These are phyloP conservation scores for Euphorbia tirucalli DNA, from an alignment of 345 rosid genomes.

Conservation along the genomic window DNA sequence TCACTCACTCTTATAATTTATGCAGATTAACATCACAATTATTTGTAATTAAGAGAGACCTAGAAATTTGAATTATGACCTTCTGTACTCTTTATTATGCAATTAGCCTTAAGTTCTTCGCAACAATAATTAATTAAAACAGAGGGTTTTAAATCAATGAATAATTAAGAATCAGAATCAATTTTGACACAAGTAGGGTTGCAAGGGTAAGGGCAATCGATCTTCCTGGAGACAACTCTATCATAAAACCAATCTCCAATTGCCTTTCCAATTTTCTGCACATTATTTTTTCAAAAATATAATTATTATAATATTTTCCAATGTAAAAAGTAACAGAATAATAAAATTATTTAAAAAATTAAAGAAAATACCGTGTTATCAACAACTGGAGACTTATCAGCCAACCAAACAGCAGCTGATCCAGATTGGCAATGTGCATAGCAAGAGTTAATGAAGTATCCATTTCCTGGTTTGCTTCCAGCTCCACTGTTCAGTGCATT, in stretches of 20 bases:
- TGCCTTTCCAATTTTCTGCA: conserved; percentile 40
- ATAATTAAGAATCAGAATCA: conserved; percentile 28
- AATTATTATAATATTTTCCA: neutral
- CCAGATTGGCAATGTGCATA: conserved; percentile 34
- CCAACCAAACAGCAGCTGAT: conserved; percentile 15
- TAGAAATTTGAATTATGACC: no score
- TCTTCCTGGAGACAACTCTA: conserved; percentile 16
- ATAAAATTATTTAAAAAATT: no score
- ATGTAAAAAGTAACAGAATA: neutral
- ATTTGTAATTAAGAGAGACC: no score
- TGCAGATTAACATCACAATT: no score
- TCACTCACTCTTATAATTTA: no score
- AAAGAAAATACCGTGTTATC: conserved; percentile 13
- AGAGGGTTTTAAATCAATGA: neutral
- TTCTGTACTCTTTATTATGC: neutral
- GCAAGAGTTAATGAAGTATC: conserved; percentile 25
- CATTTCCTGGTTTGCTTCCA: conserved; percentile 13
- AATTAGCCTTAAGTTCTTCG: no score
- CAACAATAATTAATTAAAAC: neutral
- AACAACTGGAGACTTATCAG: conserved; percentile 21
- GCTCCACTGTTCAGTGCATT: conserved; percentile 21
- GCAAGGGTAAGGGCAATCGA: conserved; percentile 31
- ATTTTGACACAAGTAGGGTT: conserved; percentile 32
- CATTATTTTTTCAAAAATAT: neutral
- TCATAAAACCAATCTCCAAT: conserved; percentile 37